Conservation (phyloP, 352 stramenopile genomes). For the Peronospora destructor region DNA sequence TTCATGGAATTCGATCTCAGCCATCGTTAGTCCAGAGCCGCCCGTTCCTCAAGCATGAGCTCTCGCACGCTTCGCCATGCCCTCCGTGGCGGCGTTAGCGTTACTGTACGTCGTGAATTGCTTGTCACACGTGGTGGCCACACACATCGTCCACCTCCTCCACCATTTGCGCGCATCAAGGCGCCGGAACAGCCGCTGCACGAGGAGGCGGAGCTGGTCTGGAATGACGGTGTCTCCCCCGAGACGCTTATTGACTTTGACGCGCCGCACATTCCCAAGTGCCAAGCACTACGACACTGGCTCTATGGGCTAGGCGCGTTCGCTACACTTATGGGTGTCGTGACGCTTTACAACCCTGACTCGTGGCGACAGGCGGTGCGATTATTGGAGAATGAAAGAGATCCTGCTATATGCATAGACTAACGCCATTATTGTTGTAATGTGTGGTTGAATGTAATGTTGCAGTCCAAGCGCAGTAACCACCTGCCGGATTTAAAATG, state of each 20-base stretch:
- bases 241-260: constrained; percentile 88
- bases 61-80: constrained; percentile 49
- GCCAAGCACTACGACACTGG: constrained; percentile 60
- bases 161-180: constrained; percentile 73
- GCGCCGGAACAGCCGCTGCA: constrained; percentile 55
- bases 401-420: background rate
- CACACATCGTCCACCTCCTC: constrained; percentile 63
- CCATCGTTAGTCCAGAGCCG: constrained; percentile 16
- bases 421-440: constrained; percentile 1
- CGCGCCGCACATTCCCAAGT: constrained; percentile 78
- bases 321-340: constrained; percentile 64
- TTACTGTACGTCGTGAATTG: constrained; percentile 44
- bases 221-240: constrained; percentile 80
- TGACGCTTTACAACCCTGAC: constrained; percentile 79
- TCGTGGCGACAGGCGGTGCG: constrained; percentile 72
- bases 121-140: constrained; percentile 41
- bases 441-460: constrained; percentile 6
- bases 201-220: constrained; percentile 78
- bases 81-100: constrained; percentile 55
- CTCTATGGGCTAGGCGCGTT: constrained; percentile 48
- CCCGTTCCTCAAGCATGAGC: constrained; percentile 40
- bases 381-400: constrained; percentile 2
- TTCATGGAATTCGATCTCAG: no score
- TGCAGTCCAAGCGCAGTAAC: constrained; percentile 66
- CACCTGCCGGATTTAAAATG: constrained; percentile 73